A percentile compares a stretch with the other conserved stretches of the same genome.
Conservation (phyloP, 345 rosid genomes). For the Psidium friedrichsthalianum region DNA sequence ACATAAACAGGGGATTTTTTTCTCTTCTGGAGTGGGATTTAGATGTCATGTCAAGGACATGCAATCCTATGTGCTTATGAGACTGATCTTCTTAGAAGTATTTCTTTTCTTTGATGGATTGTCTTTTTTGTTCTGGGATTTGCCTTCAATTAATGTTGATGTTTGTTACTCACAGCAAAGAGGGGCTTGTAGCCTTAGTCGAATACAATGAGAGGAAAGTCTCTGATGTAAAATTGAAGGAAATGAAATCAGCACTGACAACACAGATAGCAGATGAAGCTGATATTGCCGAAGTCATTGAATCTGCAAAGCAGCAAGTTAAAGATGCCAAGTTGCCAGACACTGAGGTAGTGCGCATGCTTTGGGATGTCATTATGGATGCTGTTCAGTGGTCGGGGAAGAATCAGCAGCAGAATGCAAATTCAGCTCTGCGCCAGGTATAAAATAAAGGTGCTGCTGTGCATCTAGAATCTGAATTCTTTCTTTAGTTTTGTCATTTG, state of each 20-base stretch:
- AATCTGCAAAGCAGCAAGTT: constrained; percentile 66
- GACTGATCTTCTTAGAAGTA: background rate
- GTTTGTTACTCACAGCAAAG: constrained; percentile 54
- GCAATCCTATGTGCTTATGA: background rate
- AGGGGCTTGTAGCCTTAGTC: constrained; percentile 65
- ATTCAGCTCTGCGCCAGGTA: constrained; percentile 82
- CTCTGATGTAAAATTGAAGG: constrained; percentile 81
- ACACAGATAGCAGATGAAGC: constrained; percentile 68
- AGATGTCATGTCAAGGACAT: background rate
- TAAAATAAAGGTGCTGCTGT: constrained; percentile 18
- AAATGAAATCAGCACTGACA: constrained; percentile 75
- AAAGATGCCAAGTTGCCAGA: constrained; percentile 81
- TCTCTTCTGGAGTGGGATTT: background rate
- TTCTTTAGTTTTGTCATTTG: background rate
- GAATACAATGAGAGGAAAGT: constrained; percentile 93
- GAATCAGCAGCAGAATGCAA: constrained; percentile 97
- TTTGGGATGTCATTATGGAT: constrained; percentile 97
- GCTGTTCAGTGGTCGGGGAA: constrained; percentile 99
- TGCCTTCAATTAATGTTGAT: background rate
- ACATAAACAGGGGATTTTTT: background rate
- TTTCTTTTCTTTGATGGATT: background rate
- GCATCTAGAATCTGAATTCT: constrained; percentile 13
- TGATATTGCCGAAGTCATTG: constrained; percentile 73
- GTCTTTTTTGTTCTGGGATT: background rate
- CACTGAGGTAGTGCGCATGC: constrained; percentile 58